Base-by-base conservation (phyloP, 768 basidiomycete species). In the Mycena olivaceomarginata region DNA sequence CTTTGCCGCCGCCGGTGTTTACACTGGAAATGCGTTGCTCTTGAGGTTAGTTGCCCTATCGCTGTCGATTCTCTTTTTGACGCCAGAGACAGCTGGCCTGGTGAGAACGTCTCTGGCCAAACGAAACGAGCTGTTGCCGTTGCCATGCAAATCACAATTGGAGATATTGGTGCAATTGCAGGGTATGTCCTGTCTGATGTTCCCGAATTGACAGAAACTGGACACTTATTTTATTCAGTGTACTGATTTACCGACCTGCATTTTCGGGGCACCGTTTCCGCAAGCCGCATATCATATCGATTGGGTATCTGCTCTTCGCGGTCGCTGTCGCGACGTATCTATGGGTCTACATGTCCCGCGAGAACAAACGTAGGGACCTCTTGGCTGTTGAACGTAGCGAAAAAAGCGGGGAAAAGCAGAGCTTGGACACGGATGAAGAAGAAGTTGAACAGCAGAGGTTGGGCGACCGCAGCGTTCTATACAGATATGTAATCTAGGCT, bases 51-150 rank as follows among this genome's bases (percentile, higher is more conserved):
- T 65, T 31, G 41, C 40, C 60, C 46, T 62, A 4, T 25, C n/a
- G 43, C 43, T 22, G 46, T 18, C n/a, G 31, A 18, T 13, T 40
- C 64, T n/a, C n/a, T 8, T 62, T 15, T 41, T 39, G 12, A 67
- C 11, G 16, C 5, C 10, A 15, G 20, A 70, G 31, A 39, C 76
- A 88, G 89, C 70, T 93, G 93, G 91, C 91, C 92, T 0, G 87
- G 90, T 20, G 93, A 94, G 82, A 93, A 93, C 77, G 92, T 94
- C n/a, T 92, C 92, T 15, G 91, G 90, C 13, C 93, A 93, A 79
- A 93, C 92, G 5, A 93, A 93, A 81, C 89, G 93, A 15, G 92
- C 93, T 0, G 87, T 92, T 2, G 91, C 91, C 1, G 88, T 92
- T 5, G 93, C 91, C 1, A 89, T 92, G 88, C 93, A 93, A 80